Evolutionary conservation across 345 rosid species (phyloP), one percentile per base, ranked within the genome.

Genomic region (Bruguiera parviflora): DNA sequence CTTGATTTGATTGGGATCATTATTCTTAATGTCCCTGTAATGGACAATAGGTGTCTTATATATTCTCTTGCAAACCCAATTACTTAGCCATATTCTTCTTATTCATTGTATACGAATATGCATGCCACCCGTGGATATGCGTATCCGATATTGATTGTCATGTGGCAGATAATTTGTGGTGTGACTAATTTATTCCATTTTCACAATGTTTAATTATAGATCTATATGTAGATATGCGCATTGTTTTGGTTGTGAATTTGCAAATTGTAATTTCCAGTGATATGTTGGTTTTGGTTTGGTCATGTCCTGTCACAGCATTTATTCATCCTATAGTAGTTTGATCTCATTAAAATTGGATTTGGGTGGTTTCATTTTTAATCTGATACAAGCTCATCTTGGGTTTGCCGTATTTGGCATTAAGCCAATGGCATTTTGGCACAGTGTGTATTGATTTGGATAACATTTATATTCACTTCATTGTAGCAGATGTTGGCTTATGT

Each of bases 91-190:
- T 43, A 43, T 56, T 22, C 16, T 10, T 56, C 24, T 24, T 22
- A 11, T 57, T 31, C 5, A 4, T 24, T 10, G 3, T 64, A 2
- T 37, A 1, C 18, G 18, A 10, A 28, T 11, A 21, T 66, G 29
- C 22, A 56, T 24, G 59, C 59, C 10, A 9, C 28, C 16, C 16
- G 10, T 27, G 16, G 59, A 56, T 21, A 22, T 61, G 33, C 5
- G 21, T 43, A 8, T 62, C 52, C 49, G 8, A 5, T 32, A 58
- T n/a, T 49, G 46, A 58, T 65, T 58, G 58, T 18, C 57, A 29
- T 43, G 5, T n/a, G 66, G 53, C 35, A 7, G 33, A 39, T 66
- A 53, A 55, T 51, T 53, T 67, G 47, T 67, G 65, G 5, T 67
- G 13, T n/a, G 32, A 20, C 46, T 22, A 21, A 4, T 56, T 27